Evolutionary conservation across 2,329 filamentous ascomycete genomes (phyloP).

Genomic region (Exophiala bonariae): DNA sequence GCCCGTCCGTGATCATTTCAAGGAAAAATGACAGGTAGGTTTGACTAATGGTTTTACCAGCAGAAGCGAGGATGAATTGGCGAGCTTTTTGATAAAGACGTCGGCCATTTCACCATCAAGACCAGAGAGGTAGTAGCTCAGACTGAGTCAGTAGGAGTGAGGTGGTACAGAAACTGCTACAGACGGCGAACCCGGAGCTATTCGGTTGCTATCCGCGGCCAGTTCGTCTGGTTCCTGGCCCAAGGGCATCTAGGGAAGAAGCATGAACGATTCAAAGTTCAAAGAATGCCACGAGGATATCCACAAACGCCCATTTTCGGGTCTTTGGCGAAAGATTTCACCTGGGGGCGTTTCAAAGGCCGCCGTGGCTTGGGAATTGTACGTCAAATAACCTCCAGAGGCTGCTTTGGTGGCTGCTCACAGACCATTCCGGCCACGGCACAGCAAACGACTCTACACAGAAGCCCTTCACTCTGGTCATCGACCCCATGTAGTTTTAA

Average conservation of each 20-base stretch:
- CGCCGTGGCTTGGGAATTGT: slow-evolving; percentile 10
- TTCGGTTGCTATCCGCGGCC: no score
- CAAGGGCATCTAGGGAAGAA: slow-evolving; percentile 12
- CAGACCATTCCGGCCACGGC: neutral
- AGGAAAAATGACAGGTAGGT: no score
- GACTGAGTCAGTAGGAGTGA: no score
- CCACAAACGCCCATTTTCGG: neutral
- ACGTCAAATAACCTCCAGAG: neutral
- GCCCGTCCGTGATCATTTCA: no score
- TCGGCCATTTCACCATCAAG: no score
- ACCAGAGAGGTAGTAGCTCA: no score
- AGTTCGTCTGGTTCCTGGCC: no score
- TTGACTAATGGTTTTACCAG: no score
- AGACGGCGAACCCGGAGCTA: no score
- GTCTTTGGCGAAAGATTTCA: neutral
- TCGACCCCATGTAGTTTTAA: slow-evolving; percentile 11
- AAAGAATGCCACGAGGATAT: slow-evolving; percentile 8
- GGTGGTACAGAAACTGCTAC: no score
- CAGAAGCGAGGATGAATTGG: no score
- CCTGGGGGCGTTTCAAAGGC: slow-evolving; percentile 15
- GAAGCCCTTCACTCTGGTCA: neutral
- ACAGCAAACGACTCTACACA: neutral
- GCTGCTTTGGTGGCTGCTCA: neutral
- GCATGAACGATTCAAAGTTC: slow-evolving; percentile 16
- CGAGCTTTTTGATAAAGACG: no score